Conservation (phyloP, 2,329 filamentous ascomycete genomes). For the Ascochyta pisi region DNA sequence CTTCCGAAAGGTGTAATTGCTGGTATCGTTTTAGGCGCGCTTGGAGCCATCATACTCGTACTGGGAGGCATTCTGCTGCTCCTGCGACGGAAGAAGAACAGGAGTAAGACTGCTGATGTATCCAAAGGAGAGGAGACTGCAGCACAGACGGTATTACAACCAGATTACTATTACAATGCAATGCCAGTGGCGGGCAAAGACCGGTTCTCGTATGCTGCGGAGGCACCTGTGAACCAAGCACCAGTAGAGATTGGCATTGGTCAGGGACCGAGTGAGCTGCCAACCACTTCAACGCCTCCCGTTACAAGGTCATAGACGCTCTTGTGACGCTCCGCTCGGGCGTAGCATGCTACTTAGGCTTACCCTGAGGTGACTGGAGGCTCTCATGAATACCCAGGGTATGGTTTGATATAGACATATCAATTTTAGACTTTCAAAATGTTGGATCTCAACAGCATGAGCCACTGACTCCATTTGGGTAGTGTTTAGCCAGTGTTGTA, state of each 20-base stretch:
- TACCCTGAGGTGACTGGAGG: too few species aligned
- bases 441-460: not conserved
- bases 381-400: too few species aligned
- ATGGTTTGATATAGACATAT: too few species aligned
- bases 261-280: not conserved
- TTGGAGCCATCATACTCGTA: conserved; percentile 20
- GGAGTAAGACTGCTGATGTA: not conserved
- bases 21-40: conserved; percentile 25
- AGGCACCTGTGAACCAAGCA: not conserved
- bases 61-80: conserved; percentile 24
- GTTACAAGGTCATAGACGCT: not conserved
- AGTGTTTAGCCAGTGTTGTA: not conserved
- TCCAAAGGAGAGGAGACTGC: not conserved
- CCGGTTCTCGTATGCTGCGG: conserved; percentile 1
- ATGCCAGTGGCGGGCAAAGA: not conserved
- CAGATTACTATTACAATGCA: not conserved
- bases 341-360: too few species aligned
- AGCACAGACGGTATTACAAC: not conserved
- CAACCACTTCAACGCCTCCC: not conserved
- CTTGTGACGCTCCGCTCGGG: too few species aligned
- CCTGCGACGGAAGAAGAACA: conserved; percentile 22
- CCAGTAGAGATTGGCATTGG: not conserved
- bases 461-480: not conserved
- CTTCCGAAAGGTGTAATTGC: conserved; percentile 27
- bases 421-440: too few species aligned